Percentiles rank a stretch among this genome's conserved stretches.
phyloP scores from a whole-genome alignment of 1,139 yeast genomes.

The Debaryomyces sp. region DNA sequence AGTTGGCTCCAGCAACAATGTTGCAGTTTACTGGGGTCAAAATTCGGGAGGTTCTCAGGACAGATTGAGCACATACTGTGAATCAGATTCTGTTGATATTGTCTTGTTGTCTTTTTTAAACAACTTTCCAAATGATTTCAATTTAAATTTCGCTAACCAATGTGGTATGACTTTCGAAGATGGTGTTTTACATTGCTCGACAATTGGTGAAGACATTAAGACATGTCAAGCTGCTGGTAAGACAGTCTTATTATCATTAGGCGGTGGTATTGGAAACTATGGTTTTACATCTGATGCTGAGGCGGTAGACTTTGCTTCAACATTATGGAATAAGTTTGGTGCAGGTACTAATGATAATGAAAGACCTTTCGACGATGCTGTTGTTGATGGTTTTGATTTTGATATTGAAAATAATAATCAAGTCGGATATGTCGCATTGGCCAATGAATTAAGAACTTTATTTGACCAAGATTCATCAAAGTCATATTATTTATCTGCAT shows the following conservation, averaged over 20 bases:
- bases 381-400: constrained; percentile 44
- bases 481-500: constrained; percentile 76
- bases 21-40: constrained; percentile 89
- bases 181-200: constrained; percentile 59
- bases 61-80: constrained; percentile 64
- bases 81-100: constrained; percentile 64
- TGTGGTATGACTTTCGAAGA: constrained; percentile 55
- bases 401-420: constrained; percentile 42
- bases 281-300: constrained; percentile 64
- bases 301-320: constrained; percentile 68
- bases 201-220: constrained; percentile 67
- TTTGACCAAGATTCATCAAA: constrained; percentile 55
- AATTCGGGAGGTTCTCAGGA: constrained; percentile 72
- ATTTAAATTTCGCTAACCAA: constrained; percentile 66
- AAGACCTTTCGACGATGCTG: constrained; percentile 71
- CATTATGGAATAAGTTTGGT: constrained; percentile 81
- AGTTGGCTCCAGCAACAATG: constrained; percentile 18
- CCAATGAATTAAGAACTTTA: constrained; percentile 55
- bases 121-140: constrained; percentile 49
- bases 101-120: constrained; percentile 69
- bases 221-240: constrained; percentile 77
- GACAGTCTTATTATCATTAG: constrained; percentile 72
- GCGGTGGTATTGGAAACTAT: constrained; percentile 78
- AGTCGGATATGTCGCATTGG: constrained; percentile 61
- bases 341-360: constrained; percentile 54